phyloP scores from a whole-genome alignment of 331 rosid species.

The Spiraea crenata region DNA sequence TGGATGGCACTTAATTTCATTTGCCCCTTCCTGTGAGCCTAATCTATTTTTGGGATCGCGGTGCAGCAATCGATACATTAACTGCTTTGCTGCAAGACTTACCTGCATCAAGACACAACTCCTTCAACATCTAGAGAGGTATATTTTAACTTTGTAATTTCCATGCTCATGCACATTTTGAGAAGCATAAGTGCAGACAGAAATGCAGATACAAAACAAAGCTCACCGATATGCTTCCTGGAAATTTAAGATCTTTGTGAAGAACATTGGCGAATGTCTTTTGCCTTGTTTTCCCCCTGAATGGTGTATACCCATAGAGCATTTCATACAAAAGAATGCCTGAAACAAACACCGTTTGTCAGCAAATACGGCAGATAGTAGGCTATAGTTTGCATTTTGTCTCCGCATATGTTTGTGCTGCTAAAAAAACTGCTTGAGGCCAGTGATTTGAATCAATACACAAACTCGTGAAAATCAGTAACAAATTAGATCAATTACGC shows the following conservation, averaged over 20 bases:
- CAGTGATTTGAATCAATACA: no score
- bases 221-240: conserved; percentile 71
- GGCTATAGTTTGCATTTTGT: background rate
- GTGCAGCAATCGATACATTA: conserved; percentile 72
- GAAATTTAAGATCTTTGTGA: conserved; percentile 94
- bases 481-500: conserved; percentile 16
- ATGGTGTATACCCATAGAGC: conserved; percentile 92
- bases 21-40: conserved; percentile 82
- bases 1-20: conserved; percentile 76
- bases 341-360: conserved; percentile 19
- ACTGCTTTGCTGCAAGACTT: conserved; percentile 68
- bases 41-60: conserved; percentile 83
- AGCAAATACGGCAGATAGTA: background rate
- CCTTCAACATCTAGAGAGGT: background rate
- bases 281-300: conserved; percentile 92
- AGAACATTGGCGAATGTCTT: conserved; percentile 89
- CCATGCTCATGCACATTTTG: background rate
- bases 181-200: background rate
- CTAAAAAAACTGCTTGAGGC: no score
- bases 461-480: no score
- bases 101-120: conserved; percentile 48
- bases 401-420: background rate
- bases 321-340: conserved; percentile 90
- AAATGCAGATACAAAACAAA: background rate
- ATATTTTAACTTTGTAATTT: background rate